Conservation (phyloP, 805 yeast genomes). For the Metschnikowia anglica region DNA sequence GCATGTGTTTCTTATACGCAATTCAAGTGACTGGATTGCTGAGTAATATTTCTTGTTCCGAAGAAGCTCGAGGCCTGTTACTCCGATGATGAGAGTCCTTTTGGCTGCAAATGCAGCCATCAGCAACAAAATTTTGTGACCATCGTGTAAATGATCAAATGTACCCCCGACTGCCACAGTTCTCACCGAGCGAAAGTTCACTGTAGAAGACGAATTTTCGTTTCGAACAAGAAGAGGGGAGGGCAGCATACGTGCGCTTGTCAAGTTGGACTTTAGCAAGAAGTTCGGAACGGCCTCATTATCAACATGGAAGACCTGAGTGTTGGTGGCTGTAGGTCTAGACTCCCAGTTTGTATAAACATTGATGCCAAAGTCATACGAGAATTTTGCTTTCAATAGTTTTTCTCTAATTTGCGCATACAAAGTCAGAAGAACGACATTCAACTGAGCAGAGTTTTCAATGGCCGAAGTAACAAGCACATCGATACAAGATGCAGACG, state of each 20-base stretch:
- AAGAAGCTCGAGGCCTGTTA: constrained; percentile 74
- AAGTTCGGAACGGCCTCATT: constrained; percentile 4
- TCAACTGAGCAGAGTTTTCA: constrained; percentile 25
- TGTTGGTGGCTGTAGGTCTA: no score
- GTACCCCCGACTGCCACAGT: constrained; percentile 86
- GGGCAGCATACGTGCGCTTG: background rate
- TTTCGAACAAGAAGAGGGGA: background rate
- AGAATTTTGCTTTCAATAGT: constrained; percentile 19
- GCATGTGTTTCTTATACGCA: constrained; percentile 48
- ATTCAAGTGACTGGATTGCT: constrained; percentile 55
- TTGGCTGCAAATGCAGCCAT: constrained; percentile 63
- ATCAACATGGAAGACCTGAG: background rate
- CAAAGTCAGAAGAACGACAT: constrained; percentile 27
- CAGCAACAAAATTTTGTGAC: constrained; percentile 83
- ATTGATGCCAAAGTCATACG: constrained; percentile 30
- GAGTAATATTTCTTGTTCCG: constrained; percentile 73
- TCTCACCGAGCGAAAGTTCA: background rate
- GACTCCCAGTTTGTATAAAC: constrained; percentile 26
- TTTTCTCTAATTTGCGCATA: constrained; percentile 24
- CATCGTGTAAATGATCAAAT: constrained; percentile 94
- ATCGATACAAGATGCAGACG: constrained; percentile 19
- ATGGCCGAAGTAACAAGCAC: constrained; percentile 27
- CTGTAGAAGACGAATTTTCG: background rate
- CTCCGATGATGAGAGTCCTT: constrained; percentile 66
- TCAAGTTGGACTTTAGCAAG: background rate